Base-by-base conservation (phyloP, 257 asterid species). In the Solanum ossicruentum region DNA sequence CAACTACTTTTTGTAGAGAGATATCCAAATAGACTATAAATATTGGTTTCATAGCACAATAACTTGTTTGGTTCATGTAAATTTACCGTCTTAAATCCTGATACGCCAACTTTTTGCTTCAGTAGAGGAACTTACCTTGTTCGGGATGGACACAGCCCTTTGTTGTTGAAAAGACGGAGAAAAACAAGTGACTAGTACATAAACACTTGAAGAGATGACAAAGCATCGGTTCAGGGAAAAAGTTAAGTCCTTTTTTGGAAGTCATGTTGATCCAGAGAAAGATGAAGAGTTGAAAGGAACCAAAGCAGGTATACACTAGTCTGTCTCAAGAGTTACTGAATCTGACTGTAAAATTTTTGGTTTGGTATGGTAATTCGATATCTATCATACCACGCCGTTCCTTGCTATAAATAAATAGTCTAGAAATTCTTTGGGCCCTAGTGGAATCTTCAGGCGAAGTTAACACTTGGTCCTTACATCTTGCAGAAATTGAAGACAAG, bases 401-500 rank as follows among this genome's bases (percentile, higher is more conserved):
- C 32, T n/a, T 60, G 67, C 32, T n/a, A 60, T 60, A n/a, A 60
- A 58, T 58, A 58, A 58, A 60, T 60, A 5, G 67, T 52, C 43
- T 51, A 77, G 43, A 51, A 45, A 77, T 77, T 51, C 23, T 51
- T 77, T 54, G 63, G 15, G 23, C 61, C 23, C 82, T 15, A 77
- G 17, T 51, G 82, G 63, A 77, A 26, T 78, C 10, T 78, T 52
- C 49, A 52, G 12, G 28, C 65, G 52, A 52, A 78, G 26, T 82
- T 63, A 63, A 60, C 32, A 63, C 49, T 21, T 23, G 71, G 71
- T 71, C 56, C 10, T 15, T 82, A 6, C 87, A 57, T 84, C 26
- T 87, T 91, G 94, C 94, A 94, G 98, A 92, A 73, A 89, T 91
- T 57, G 98, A 95, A n/a, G 90, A 73, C 63, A 95, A 93, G 90